Evolutionary conservation across 768 basidiomycete species (phyloP).

Genomic region (Sistotremastrum suecicum): DNA sequence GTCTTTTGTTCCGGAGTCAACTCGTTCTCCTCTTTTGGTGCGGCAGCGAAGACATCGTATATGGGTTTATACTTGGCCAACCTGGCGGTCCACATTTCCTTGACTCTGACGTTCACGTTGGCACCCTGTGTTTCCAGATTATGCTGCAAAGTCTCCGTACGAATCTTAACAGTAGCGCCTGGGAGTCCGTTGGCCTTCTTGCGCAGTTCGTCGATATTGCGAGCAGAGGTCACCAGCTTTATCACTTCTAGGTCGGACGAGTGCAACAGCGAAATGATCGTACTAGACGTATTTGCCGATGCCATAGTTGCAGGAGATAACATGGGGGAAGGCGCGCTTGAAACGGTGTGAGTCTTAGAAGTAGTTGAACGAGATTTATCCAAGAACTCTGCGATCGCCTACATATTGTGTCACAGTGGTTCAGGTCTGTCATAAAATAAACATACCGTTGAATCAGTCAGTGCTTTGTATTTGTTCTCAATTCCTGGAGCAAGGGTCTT

Average conservation of each 20-base stretch:
- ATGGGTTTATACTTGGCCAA: constrained; percentile 28
- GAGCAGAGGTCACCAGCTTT: constrained; percentile 45
- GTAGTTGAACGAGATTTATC: constrained; percentile 65
- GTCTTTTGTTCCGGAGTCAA: constrained; percentile 25
- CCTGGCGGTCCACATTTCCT: constrained; percentile 46
- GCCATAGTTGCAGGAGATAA: constrained; percentile 72
- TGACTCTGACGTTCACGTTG: constrained; percentile 47
- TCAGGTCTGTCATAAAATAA: constrained; percentile 4
- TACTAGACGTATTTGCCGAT: constrained; percentile 21
- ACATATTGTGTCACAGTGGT: constrained; percentile 3
- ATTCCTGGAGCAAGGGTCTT: constrained; percentile 55
- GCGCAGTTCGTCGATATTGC: constrained; percentile 36
- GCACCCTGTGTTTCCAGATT: constrained; percentile 31
- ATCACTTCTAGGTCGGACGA: constrained; percentile 49
- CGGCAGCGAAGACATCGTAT: constrained; percentile 31
- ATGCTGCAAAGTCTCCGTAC: constrained; percentile 18
- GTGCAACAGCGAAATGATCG: constrained; percentile 44
- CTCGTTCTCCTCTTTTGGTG: constrained; percentile 24
- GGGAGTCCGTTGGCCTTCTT: constrained; percentile 24
- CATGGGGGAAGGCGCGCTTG: constrained; percentile 57
- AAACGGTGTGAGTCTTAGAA: constrained; percentile 58
- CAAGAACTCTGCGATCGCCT: constrained; percentile 70
- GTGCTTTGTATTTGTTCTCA: constrained; percentile 68
- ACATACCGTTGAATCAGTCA: constrained; percentile 58
- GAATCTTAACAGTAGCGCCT: background rate